Evolutionary conservation across 371 early-diverging fungal species (phyloP).

Genomic region (Blakeslea trispora): DNA sequence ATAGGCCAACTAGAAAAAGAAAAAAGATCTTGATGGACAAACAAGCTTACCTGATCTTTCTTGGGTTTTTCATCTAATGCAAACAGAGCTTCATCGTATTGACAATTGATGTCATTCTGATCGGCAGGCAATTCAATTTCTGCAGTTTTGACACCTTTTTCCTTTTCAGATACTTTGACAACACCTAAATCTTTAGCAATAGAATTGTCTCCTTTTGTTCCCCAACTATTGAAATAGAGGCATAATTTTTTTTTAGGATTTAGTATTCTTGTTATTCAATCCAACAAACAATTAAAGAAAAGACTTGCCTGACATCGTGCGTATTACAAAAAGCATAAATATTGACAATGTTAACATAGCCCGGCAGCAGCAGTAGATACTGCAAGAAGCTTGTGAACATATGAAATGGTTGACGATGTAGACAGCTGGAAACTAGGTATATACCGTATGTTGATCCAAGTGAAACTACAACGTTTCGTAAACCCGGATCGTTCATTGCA

Average conservation of each 20-base stretch:
- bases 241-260: no score
- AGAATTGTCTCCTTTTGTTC: conserved; percentile 88
- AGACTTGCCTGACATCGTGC: conserved; percentile 64
- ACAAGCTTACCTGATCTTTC: conserved; percentile 8
- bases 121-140: conserved; percentile 72
- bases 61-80: conserved; percentile 45
- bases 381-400: conserved; percentile 69
- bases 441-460: conserved; percentile 66
- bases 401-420: conserved; percentile 69
- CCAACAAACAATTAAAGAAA: not conserved
- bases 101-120: conserved; percentile 68
- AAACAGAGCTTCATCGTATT: conserved; percentile 70
- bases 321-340: conserved; percentile 77
- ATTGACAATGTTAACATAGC: conserved; percentile 66
- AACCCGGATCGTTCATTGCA: conserved; percentile 44
- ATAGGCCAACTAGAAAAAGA: no score
- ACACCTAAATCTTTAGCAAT: conserved; percentile 63
- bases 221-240: conserved; percentile 89
- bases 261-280: no score
- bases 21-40: no score
- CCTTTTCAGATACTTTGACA: conserved; percentile 55
- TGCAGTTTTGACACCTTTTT: conserved; percentile 47
- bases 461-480: conserved; percentile 61
- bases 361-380: conserved; percentile 63
- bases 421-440: conserved; percentile 60